These are phyloP conservation scores for Cokeromyces recurvatus DNA, from an alignment of 371 early-diverging fungal species.

Conservation along the genomic window DNA sequence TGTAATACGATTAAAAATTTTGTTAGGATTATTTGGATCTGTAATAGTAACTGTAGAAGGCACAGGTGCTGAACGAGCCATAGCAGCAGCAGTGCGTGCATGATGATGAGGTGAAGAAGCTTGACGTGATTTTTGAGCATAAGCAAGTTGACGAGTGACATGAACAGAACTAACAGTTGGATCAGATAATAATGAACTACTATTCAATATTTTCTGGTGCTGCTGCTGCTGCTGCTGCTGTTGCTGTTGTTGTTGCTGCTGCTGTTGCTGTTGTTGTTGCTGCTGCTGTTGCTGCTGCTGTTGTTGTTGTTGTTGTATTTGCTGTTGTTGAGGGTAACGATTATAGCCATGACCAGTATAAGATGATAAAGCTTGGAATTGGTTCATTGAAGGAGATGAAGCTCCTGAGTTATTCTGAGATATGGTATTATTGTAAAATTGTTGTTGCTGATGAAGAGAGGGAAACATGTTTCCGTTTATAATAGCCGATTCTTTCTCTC, in stretches of 20 bases:
- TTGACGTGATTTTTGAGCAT: slow-evolving; percentile 68
- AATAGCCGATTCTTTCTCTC: slow-evolving; percentile 3
- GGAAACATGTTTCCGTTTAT: not conserved
- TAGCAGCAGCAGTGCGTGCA: slow-evolving; percentile 73
- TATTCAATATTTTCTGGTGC: no score
- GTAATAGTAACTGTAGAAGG: slow-evolving; percentile 53
- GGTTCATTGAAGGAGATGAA: not conserved
- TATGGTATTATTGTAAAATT: not conserved
- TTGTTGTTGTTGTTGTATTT: slow-evolving; percentile 12
- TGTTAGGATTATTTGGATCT: slow-evolving; percentile 56
- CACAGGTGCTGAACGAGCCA: slow-evolving; percentile 37
- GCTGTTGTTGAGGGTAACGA: slow-evolving; percentile 1
- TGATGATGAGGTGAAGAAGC: slow-evolving; percentile 84
- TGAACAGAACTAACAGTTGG: slow-evolving; percentile 17
- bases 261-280: slow-evolving; percentile 7
- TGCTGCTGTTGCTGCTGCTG: slow-evolving; percentile 16
- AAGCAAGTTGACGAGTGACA: slow-evolving; percentile 69
- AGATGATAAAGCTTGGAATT: not conserved
- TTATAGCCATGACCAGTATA: not conserved
- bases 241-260: not conserved
- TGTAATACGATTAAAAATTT: slow-evolving; percentile 21
- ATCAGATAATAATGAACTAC: no score
- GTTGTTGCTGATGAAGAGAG: slow-evolving; percentile 1
- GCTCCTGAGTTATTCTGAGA: not conserved
- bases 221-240: not conserved